Evolutionary conservation across 164 flowering plant species (phyloP), one percentile per base, ranked within the genome.

Genomic region (Magnolia sinica): DNA sequence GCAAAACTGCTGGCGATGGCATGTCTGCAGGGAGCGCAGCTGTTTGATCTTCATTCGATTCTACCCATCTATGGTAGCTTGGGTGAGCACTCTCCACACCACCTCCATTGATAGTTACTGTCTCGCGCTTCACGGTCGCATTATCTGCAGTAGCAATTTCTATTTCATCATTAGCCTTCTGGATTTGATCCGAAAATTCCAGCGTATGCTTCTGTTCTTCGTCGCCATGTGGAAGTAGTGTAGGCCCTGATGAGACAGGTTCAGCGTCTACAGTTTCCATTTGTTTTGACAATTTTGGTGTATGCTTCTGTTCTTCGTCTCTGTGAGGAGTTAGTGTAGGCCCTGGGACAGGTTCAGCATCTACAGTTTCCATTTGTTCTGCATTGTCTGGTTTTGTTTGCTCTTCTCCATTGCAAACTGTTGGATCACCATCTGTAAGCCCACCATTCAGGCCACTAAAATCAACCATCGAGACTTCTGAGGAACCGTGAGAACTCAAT

Each of bases 401-500:
- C 76, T 84, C 82, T 23, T 87, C 85, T 64, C 76, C 83, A 74
- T 76, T 82, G 82, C 76, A 68, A 74, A 81, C 67, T n/a, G 78
- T 74, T 9, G 74, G 64, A 73, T 84, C 86, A 73, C 81, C 76
- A 70, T 81, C 78, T 11, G 80, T 74, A 20, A 83, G 79, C 22
- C 74, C 83, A 75, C 83, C 81, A 49, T 74, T 80, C 7, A 86
- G 80, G 59, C 74, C 2, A 16, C 61, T 80, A 73, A 77, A 79
- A 66, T 78, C 70, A 23, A 76, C 78, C 72, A 75, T 69, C 51
- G 84, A 83, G 24, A 63, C 61, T 76, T 88, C 82, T 20, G 74
- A 76, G 2, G 81, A 72, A 73, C 51, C 89, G 81, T 91, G 83
- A n/a, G 89, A 87, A 80, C 87, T 92, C 59, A 90, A 89, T 74